These are phyloP conservation scores for Triticum dicoccoides DNA, from an alignment of 176 grass and related monocot genomes.

Conservation along the genomic window DNA sequence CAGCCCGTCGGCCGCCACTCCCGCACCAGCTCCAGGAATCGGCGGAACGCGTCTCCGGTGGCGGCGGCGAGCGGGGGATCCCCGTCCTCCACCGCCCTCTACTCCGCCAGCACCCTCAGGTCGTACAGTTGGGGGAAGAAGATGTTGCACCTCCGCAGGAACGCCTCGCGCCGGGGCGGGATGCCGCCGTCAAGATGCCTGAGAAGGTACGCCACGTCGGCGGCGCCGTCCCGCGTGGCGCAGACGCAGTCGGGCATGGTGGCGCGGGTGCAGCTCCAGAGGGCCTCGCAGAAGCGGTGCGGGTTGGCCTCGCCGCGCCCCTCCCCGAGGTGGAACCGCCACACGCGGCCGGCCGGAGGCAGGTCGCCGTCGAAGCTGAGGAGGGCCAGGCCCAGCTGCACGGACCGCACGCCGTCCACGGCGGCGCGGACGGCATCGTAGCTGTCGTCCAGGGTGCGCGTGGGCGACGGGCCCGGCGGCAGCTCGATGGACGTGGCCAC, in stretches of 20 bases:
- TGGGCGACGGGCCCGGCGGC: not conserved
- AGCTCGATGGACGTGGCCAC: not conserved
- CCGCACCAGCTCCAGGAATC: not conserved
- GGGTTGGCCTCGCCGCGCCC: not conserved
- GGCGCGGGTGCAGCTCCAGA: not conserved
- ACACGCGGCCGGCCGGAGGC: not conserved
- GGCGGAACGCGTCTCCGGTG: not conserved
- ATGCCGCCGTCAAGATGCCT: not conserved
- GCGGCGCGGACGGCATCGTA: not conserved
- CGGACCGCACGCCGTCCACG: not conserved
- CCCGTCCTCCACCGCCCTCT: not conserved
- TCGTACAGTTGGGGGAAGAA: not conserved
- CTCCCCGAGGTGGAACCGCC: constrained; percentile 3
- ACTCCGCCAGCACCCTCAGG: not conserved
- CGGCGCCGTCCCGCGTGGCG: not conserved
- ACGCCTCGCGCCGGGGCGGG: not conserved
- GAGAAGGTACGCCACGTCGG: not conserved
- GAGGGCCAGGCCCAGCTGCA: not conserved
- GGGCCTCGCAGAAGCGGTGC: not conserved
- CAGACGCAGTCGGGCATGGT: not conserved
- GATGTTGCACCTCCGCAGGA: not conserved
- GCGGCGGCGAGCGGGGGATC: not conserved
- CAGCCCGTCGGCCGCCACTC: not conserved
- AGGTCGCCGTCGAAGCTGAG: not conserved
- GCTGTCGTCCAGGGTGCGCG: not conserved